Percentiles rank a stretch among this genome's conserved stretches.
These are phyloP conservation scores for Hymenoscyphus fructigenus DNA, from an alignment of 2,329 filamentous ascomycete genomes.

Conservation along the genomic window DNA sequence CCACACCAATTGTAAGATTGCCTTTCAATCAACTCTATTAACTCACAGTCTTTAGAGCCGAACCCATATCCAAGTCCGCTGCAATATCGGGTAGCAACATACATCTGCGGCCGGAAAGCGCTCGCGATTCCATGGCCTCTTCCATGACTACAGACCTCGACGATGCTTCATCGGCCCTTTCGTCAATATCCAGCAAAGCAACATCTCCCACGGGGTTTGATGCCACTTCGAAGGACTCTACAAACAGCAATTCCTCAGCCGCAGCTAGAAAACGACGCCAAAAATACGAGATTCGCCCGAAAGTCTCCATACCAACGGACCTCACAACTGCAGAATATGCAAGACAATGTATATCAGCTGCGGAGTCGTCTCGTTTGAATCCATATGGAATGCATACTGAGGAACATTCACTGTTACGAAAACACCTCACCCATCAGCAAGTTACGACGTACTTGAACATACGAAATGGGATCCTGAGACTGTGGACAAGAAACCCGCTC, in stretches of 20 bases:
- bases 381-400: slow-evolving; percentile 84
- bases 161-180: slow-evolving; percentile 47
- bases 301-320: slow-evolving; percentile 78
- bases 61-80: slow-evolving; percentile 23
- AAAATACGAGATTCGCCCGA: slow-evolving; percentile 64
- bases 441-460: slow-evolving; percentile 96
- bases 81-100: slow-evolving; percentile 25
- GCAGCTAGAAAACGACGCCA: slow-evolving; percentile 37
- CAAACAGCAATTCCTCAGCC: slow-evolving; percentile 21
- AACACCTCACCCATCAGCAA: slow-evolving; percentile 82
- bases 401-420: slow-evolving; percentile 77
- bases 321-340: slow-evolving; percentile 77
- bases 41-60: slow-evolving; percentile 28
- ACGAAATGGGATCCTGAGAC: slow-evolving; percentile 84
- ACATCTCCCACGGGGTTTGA: slow-evolving; percentile 57
- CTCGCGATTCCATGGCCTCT: slow-evolving; percentile 48
- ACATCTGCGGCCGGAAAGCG: slow-evolving; percentile 36
- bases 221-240: slow-evolving; percentile 37
- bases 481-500: slow-evolving; percentile 87
- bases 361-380: slow-evolving; percentile 84
- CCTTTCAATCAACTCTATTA: slow-evolving; percentile 21
- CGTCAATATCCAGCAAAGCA: slow-evolving; percentile 60
- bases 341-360: slow-evolving; percentile 85
- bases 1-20: neutral
- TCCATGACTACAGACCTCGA: slow-evolving; percentile 55